phyloP scores from a whole-genome alignment of 176 grass and related monocot genomes.

The Ananas comosus region DNA sequence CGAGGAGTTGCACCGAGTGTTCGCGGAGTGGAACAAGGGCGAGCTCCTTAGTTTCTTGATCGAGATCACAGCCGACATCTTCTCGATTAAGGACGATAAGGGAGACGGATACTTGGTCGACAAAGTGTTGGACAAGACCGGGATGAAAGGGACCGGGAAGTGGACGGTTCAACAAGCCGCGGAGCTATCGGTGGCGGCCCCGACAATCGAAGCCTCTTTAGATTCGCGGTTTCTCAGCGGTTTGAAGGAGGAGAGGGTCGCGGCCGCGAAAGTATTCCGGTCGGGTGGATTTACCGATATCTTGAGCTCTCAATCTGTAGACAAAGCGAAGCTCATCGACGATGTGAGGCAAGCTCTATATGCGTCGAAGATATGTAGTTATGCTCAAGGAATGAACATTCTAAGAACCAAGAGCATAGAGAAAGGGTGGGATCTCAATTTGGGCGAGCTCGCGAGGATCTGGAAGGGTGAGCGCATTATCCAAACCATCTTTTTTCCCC shows the following conservation, averaged over 20 bases:
- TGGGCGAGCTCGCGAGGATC: slow-evolving; percentile 75
- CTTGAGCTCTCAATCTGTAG: slow-evolving; percentile 19
- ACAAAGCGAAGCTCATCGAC: slow-evolving; percentile 73
- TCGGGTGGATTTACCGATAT: slow-evolving; percentile 30
- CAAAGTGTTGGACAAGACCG: slow-evolving; percentile 88
- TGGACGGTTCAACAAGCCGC: slow-evolving; percentile 81
- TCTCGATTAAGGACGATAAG: slow-evolving; percentile 72
- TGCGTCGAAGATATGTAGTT: slow-evolving; percentile 77
- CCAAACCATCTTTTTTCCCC: not conserved
- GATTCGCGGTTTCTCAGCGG: slow-evolving; percentile 79
- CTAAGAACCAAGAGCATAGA: slow-evolving; percentile 66
- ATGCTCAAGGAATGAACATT: slow-evolving; percentile 78
- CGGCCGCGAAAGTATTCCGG: slow-evolving; percentile 52
- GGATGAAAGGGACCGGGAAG: slow-evolving; percentile 81
- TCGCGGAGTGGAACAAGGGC: slow-evolving; percentile 77
- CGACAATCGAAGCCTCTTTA: slow-evolving; percentile 73
- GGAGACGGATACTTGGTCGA: slow-evolving; percentile 62
- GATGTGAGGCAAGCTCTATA: slow-evolving; percentile 70
- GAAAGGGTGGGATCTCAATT: slow-evolving; percentile 63
- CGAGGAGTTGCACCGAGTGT: slow-evolving; percentile 68
- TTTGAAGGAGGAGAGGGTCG: slow-evolving; percentile 57
- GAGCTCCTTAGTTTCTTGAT: slow-evolving; percentile 81
- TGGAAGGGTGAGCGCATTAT: slow-evolving; percentile 89
- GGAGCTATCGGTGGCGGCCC: slow-evolving; percentile 73
- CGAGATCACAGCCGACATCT: slow-evolving; percentile 69